phyloP scores from a whole-genome alignment of 2,329 filamentous ascomycete species.

The Paramyrothecium roridum region DNA sequence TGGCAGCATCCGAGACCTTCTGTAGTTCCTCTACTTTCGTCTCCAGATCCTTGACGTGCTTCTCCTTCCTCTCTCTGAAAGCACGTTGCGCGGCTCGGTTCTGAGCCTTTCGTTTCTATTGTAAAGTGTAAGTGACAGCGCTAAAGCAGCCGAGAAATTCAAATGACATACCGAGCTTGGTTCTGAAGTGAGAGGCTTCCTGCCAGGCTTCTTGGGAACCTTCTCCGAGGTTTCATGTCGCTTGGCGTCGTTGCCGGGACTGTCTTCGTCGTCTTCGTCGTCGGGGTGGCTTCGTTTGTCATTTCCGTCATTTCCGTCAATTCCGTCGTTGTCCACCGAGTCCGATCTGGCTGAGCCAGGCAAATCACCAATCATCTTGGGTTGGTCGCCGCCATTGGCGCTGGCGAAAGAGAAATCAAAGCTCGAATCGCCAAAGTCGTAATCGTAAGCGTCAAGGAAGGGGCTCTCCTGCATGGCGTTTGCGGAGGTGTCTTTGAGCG shows the following conservation, averaged over 20 bases:
- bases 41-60: constrained; percentile 82
- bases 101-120: constrained; percentile 90
- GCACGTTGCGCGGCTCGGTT: constrained; percentile 90
- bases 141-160: not conserved
- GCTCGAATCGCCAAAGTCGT: constrained; percentile 71
- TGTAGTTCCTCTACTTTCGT: constrained; percentile 73
- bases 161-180: constrained; percentile 79
- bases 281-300: constrained; percentile 74
- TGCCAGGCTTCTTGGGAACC: constrained; percentile 88
- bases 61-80: constrained; percentile 93
- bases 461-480: constrained; percentile 68
- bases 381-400: constrained; percentile 38
- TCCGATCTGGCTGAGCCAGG: constrained; percentile 51
- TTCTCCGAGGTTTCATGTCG: constrained; percentile 82
- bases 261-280: constrained; percentile 63
- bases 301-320: constrained; percentile 45
- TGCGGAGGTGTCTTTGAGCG: constrained; percentile 38
- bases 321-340: constrained; percentile 53
- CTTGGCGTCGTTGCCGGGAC: constrained; percentile 51
- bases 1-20: constrained; percentile 78
- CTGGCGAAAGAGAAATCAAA: constrained; percentile 64
- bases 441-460: constrained; percentile 73
- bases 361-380: constrained; percentile 73
- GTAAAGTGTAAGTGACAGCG: constrained; percentile 7
- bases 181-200: constrained; percentile 93